Base-by-base conservation (phyloP, 2,329 filamentous ascomycete genomes). In the Clarireedia paspali region DNA sequence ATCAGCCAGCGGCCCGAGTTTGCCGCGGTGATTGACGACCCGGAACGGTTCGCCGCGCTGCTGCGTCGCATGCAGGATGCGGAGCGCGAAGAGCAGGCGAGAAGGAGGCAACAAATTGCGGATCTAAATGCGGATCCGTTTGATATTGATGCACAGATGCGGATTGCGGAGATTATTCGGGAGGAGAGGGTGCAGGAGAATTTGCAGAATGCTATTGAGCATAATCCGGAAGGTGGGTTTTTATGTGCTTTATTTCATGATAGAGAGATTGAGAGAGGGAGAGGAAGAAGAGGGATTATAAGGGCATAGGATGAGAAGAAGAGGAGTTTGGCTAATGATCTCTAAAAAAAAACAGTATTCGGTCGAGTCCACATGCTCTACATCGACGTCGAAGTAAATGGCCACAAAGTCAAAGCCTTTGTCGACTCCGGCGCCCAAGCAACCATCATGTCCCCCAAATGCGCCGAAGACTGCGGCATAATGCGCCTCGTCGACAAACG, bases 401-500 rank as follows among this genome's bases (percentile, higher is more conserved):
- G 89, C 12, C 82, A 89, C 64, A 89, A 88, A 57, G 86, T 99
- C 66, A 97, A 96, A 75, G 94, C 92, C 2, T 87, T 99, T 63
- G 94, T 99, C 58, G 94, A 99, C 71, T 97, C 94, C 2, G 94
- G 94, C 59, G 94, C 94, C 24, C 94, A 99, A 74, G 91, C 92
- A 26, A 99, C 94, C 51, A 96, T 99, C 75, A 99, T 99, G 94
- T 97, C 92, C 5, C 94, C 94, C 5, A 79, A 84, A 24, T 96
- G 91, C 68, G 94, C 94, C 26, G 89, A 95, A 68, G 81, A 84
- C 7, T 99, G 94, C 69, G 90, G 90, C 65, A 97, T 99, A 71
- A 96, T 96, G 88, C 87, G 92, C 49, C 82, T 99, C 14, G 89
- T 99, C 55, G 94, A 99, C 73, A 88, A 84, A 64, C 86, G 94